phyloP scores from a whole-genome alignment of 441 rosid species.

The Erodium texanum region DNA sequence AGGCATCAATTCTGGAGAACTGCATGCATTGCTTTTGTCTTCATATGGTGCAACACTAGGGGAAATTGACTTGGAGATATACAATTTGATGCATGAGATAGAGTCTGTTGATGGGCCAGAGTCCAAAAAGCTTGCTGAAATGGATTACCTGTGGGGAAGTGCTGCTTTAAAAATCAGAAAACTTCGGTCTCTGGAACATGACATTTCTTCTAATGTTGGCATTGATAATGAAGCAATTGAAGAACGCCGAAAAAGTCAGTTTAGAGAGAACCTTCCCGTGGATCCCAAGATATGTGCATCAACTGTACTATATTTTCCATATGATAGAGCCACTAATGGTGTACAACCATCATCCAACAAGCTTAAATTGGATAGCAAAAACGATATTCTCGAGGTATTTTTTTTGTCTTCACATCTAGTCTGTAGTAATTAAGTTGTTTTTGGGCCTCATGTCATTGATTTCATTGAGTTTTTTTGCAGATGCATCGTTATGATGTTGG shows the following conservation, averaged over 20 bases:
- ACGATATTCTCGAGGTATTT: constrained; percentile 31
- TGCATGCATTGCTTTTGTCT: constrained; percentile 62
- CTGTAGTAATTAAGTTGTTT: not conserved
- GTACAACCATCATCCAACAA: constrained; percentile 26
- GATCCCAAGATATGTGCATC: constrained; percentile 61
- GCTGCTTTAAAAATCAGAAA: constrained; percentile 54
- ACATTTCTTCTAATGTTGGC: constrained; percentile 26
- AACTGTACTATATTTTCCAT: constrained; percentile 65
- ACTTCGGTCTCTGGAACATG: constrained; percentile 38
- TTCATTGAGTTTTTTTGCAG: constrained; percentile 36
- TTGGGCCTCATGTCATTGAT: not conserved
- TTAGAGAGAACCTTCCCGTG: constrained; percentile 70
- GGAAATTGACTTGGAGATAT: constrained; percentile 70
- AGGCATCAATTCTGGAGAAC: constrained; percentile 58
- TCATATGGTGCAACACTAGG: constrained; percentile 81
- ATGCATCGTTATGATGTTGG: constrained; percentile 26
- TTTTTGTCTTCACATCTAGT: not conserved
- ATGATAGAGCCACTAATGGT: constrained; percentile 37
- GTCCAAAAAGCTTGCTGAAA: constrained; percentile 32
- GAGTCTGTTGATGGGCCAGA: constrained; percentile 37
- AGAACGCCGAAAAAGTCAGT: constrained; percentile 48
- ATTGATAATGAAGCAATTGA: constrained; percentile 38
- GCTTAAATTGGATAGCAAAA: constrained; percentile 25
- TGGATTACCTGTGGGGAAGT: constrained; percentile 74
- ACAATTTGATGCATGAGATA: constrained; percentile 52